phyloP scores from a whole-genome alignment of 2,329 filamentous ascomycete species.

The Cryphonectria naterciae region DNA sequence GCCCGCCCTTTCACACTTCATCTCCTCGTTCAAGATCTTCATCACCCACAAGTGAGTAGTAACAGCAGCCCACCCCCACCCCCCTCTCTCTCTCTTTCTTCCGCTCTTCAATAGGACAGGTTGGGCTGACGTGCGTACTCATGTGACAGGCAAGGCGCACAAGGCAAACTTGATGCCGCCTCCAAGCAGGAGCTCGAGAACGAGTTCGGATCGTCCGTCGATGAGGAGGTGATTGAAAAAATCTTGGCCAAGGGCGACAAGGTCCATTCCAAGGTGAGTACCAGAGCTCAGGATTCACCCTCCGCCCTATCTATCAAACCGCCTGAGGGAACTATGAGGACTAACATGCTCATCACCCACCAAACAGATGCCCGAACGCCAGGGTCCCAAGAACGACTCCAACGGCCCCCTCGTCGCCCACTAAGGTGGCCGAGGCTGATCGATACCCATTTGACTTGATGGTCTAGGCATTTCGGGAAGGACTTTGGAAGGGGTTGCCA shows the following conservation, averaged over 20 bases:
- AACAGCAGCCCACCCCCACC: background rate
- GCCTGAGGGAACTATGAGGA: background rate
- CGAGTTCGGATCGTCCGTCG: slow-evolving; percentile 82
- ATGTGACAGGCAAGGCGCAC: slow-evolving; percentile 73
- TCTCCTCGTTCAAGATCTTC: slow-evolving; percentile 88
- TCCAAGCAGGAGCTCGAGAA: slow-evolving; percentile 76
- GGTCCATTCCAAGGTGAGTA: slow-evolving; percentile 61
- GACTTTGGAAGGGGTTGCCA: slow-evolving; percentile 6
- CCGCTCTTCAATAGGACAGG: background rate
- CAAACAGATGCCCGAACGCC: slow-evolving; percentile 54
- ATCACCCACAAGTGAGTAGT: slow-evolving; percentile 80
- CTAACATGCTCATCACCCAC: slow-evolving; percentile 23
- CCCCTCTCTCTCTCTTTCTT: background rate
- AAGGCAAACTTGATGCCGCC: slow-evolving; percentile 77
- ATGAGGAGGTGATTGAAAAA: slow-evolving; percentile 79
- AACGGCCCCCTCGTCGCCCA: slow-evolving; percentile 48
- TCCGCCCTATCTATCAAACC: background rate
- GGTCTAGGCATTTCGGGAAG: slow-evolving; percentile 12
- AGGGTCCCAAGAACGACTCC: slow-evolving; percentile 58
- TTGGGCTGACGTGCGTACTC: slow-evolving; percentile 14
- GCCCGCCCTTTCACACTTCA: slow-evolving; percentile 70
- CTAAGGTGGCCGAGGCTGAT: slow-evolving; percentile 36
- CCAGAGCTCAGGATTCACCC: background rate
- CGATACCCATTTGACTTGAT: slow-evolving; percentile 27
- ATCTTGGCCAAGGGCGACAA: slow-evolving; percentile 78